Conservation (phyloP, 176 grass and related monocot genomes). For the Hordeum marinum region DNA sequence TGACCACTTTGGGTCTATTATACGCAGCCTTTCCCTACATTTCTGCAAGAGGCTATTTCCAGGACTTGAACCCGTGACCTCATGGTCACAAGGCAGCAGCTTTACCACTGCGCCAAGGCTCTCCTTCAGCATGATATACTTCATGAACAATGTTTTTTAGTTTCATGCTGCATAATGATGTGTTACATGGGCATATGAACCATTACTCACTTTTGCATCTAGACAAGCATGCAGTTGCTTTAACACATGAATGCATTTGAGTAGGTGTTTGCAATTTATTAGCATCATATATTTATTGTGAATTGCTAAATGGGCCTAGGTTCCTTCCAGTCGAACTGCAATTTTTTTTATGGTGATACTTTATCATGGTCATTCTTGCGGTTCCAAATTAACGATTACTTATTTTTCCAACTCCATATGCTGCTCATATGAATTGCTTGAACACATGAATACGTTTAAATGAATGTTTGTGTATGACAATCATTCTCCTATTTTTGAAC, state of each 20-base stretch:
- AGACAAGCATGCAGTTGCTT: background rate
- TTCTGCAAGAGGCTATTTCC: no score
- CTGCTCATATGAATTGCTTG: background rate
- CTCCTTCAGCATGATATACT: background rate
- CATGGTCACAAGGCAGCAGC: no score
- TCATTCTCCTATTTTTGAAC: conserved; percentile 24
- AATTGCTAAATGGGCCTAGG: background rate
- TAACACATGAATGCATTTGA: conserved; percentile 20
- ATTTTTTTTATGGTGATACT: background rate
- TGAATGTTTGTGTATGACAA: conserved; percentile 7
- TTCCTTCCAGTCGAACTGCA: conserved; percentile 11
- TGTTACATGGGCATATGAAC: background rate
- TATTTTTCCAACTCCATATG: background rate
- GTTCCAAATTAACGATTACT: background rate
- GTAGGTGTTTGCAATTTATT: conserved; percentile 26
- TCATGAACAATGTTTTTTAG: background rate
- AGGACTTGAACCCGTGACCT: no score
- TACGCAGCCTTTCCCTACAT: no score
- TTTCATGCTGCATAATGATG: background rate
- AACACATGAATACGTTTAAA: conserved; percentile 17
- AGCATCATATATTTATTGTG: conserved; percentile 7
- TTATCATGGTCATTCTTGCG: background rate
- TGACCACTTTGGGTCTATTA: no score
- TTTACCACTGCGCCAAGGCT: no score
- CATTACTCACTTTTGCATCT: background rate